These are phyloP conservation scores for Zygotorulaspora chibaensis DNA, from an alignment of 805 yeast species.

Conservation along the genomic window DNA sequence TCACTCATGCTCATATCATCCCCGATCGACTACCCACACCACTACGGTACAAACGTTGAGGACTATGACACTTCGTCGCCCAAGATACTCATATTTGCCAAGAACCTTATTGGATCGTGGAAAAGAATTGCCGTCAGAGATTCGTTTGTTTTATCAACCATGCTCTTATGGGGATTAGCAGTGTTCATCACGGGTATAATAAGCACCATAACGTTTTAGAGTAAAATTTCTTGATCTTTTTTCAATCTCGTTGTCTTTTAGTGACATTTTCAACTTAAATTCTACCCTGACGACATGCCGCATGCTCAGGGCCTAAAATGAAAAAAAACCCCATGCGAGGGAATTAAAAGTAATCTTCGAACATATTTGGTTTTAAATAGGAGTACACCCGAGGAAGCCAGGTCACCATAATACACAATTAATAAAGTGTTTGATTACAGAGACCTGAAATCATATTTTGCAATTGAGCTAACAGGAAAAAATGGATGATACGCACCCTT, in stretches of 20 bases:
- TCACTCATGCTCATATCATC: constrained; percentile 7
- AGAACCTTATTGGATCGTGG: constrained; percentile 15
- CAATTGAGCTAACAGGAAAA: not conserved
- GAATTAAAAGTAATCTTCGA: not conserved
- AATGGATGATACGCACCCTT: constrained; percentile 14
- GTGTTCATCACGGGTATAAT: constrained; percentile 17
- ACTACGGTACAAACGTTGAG: constrained; percentile 4
- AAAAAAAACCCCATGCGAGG: not conserved
- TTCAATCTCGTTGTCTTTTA: not conserved
- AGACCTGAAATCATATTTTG: not conserved
- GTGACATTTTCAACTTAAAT: no score
- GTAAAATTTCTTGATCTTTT: not conserved
- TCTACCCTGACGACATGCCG: no score
- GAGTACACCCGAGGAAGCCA: no score
- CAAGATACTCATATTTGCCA: constrained; percentile 6
- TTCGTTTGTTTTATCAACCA: constrained; percentile 13
- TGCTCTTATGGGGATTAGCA: constrained; percentile 20
- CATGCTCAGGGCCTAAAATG: not conserved
- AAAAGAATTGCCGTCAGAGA: constrained; percentile 14
- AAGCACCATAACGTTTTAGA: constrained; percentile 4
- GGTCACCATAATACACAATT: no score
- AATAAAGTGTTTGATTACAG: no score
- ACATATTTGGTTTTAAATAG: no score
- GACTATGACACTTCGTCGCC: constrained; percentile 7
- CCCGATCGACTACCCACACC: constrained; percentile 6